phyloP scores from a whole-genome alignment of 176 grass and related monocot genomes.

The Avena sativa region DNA sequence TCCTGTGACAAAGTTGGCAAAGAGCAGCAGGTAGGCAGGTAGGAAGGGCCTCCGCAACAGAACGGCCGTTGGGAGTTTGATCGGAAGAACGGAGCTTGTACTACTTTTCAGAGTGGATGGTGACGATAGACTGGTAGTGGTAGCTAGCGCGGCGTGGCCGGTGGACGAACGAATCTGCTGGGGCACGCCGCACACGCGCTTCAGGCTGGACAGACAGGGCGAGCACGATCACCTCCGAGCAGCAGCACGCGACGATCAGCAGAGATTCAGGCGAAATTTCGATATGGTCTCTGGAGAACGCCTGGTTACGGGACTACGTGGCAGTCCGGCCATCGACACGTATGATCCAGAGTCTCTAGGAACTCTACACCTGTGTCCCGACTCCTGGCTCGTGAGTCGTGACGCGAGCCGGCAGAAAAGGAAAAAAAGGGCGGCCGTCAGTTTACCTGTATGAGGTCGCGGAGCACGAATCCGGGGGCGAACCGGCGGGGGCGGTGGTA shows the following conservation, averaged over 20 bases:
- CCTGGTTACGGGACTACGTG: neutral
- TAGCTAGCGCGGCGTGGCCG: constrained; percentile 3
- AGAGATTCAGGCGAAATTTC: neutral
- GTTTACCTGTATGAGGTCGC: constrained; percentile 60
- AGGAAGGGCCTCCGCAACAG: neutral
- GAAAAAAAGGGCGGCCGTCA: neutral
- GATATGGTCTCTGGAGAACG: neutral
- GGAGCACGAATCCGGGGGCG: constrained; percentile 68
- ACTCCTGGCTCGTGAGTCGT: neutral
- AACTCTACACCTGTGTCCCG: neutral
- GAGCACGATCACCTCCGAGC: neutral
- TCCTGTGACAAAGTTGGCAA: neutral
- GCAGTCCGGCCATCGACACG: neutral
- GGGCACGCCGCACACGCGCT: neutral
- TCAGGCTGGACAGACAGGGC: too few relatives aligned
- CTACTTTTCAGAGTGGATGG: constrained; percentile 5
- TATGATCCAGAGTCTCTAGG: neutral
- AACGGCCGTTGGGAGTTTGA: constrained; percentile 1
- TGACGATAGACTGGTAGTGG: neutral
- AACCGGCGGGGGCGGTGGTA: constrained; percentile 52
- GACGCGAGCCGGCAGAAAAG: neutral
- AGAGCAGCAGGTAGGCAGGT: neutral
- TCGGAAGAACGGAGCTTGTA: neutral
- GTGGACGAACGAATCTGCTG: constrained; percentile 19
- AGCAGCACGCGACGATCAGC: neutral